These are phyloP conservation scores for Colletotrichum graminicola DNA, from an alignment of 2,329 filamentous ascomycete genomes.

Conservation along the genomic window DNA sequence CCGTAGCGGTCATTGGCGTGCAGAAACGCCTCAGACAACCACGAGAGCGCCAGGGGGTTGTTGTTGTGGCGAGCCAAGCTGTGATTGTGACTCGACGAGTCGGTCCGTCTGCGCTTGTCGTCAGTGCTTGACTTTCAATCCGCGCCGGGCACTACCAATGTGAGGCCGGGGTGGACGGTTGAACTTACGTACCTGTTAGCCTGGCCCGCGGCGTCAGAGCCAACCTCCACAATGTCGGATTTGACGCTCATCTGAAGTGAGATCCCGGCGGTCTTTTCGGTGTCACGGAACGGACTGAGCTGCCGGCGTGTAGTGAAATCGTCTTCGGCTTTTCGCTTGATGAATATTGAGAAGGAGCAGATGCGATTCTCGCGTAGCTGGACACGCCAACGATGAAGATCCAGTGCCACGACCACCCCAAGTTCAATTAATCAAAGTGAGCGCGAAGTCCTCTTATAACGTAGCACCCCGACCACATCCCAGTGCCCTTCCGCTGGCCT, in stretches of 20 bases:
- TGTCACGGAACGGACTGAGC: constrained; percentile 21
- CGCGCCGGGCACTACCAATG: not conserved
- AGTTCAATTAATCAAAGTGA: not conserved
- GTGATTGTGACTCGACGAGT: constrained; percentile 45
- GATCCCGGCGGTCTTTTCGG: constrained; percentile 2
- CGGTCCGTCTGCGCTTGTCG: constrained; percentile 14
- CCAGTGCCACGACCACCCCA: not conserved
- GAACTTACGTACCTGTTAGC: constrained; percentile 26
- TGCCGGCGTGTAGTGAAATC: not conserved
- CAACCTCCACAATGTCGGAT: constrained; percentile 36
- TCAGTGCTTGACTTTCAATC: constrained; percentile 7
- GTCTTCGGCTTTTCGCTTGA: constrained; percentile 17
- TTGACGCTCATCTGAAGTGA: constrained; percentile 35
- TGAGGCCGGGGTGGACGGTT: not conserved
- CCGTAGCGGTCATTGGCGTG: constrained; percentile 46
- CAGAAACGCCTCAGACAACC: constrained; percentile 35
- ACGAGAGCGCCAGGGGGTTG: constrained; percentile 9
- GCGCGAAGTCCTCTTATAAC: constrained; percentile 14
- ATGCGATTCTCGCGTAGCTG: constrained; percentile 1
- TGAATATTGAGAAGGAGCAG: not conserved
- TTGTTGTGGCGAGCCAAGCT: constrained; percentile 27
- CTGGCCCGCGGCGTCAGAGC: constrained; percentile 24
- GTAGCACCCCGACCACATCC: not conserved
- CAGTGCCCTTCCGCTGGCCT: constrained; percentile 8
- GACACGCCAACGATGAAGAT: not conserved